A percentile compares a stretch with the other conserved stretches of the same genome.
Conservation (phyloP, 2,329 filamentous ascomycete genomes). For the Cytospora schulzeri region DNA sequence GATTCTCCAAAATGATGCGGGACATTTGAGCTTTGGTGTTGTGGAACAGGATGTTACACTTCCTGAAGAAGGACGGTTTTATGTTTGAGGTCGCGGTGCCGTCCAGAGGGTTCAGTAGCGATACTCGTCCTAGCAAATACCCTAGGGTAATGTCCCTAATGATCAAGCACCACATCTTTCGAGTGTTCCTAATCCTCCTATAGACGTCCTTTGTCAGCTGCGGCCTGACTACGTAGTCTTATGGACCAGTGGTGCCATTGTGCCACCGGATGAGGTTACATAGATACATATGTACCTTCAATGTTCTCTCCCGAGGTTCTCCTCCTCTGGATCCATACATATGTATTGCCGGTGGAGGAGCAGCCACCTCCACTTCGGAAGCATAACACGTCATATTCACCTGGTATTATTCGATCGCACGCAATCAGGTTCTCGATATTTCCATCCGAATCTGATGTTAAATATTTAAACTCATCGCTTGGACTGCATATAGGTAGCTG, state of each 20-base stretch:
- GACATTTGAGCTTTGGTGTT: conserved; percentile 6
- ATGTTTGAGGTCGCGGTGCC: no score
- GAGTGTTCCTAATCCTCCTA: not conserved
- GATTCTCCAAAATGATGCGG: not conserved
- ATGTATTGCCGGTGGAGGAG: conserved; percentile 12
- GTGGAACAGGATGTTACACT: not conserved
- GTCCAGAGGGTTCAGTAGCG: no score
- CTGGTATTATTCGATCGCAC: not conserved
- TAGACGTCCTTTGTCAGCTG: not conserved
- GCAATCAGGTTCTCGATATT: not conserved
- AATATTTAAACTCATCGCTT: not conserved
- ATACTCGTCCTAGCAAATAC: no score
- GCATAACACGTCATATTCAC: not conserved
- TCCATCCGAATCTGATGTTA: not conserved
- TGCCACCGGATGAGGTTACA: no score
- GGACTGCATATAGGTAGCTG: not conserved
- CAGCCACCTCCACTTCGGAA: conserved; percentile 14
- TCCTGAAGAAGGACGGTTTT: not conserved
- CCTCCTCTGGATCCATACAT: not conserved
- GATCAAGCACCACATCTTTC: no score
- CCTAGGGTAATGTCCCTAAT: no score
- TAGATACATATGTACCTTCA: no score
- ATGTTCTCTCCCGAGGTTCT: not conserved
- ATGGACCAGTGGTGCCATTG: not conserved
- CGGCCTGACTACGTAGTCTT: not conserved